Conservation (phyloP, 2,329 filamentous ascomycete genomes). For the Ilyonectria destructans region DNA sequence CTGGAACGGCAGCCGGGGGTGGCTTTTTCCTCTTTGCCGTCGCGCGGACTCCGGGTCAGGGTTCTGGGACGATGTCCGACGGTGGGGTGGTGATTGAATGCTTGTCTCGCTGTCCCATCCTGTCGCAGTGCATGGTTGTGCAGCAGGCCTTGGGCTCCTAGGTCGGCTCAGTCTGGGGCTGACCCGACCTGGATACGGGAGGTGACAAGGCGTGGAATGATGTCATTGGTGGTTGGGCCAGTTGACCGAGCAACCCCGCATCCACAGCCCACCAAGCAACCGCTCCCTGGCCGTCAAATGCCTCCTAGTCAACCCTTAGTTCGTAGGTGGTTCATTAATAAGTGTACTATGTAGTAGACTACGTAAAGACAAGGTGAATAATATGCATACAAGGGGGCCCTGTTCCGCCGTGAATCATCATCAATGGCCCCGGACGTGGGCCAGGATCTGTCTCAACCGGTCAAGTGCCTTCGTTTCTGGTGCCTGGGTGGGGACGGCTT, state of each 20-base stretch:
- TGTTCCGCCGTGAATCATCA: constrained; percentile 7
- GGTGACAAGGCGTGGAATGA: constrained; percentile 40
- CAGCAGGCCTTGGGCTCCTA: constrained; percentile 37
- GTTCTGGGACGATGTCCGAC: constrained; percentile 37
- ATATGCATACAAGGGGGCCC: constrained; percentile 18
- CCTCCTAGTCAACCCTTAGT: constrained; percentile 23
- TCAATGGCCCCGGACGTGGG: constrained; percentile 55
- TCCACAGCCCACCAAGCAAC: constrained; percentile 28
- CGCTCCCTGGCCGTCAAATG: constrained; percentile 9
- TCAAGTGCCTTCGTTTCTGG: constrained; percentile 52
- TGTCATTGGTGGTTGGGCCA: constrained; percentile 47
- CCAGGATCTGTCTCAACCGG: constrained; percentile 57
- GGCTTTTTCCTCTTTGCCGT: constrained; percentile 28
- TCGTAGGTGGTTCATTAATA: constrained; percentile 14
- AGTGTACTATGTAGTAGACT: neutral
- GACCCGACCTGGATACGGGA: constrained; percentile 25
- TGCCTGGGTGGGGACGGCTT: constrained; percentile 37
- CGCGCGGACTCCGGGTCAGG: constrained; percentile 37
- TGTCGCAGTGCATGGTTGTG: constrained; percentile 40
- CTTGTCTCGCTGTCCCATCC: constrained; percentile 31
- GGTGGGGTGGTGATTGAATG: constrained; percentile 37
- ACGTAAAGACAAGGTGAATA: constrained; percentile 15
- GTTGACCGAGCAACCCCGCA: constrained; percentile 51
- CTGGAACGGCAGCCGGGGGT: constrained; percentile 16
- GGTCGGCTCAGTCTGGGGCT: constrained; percentile 23